Evolutionary conservation across 2,329 filamentous ascomycete species (phyloP).

Genomic region (Penicillium sp.): DNA sequence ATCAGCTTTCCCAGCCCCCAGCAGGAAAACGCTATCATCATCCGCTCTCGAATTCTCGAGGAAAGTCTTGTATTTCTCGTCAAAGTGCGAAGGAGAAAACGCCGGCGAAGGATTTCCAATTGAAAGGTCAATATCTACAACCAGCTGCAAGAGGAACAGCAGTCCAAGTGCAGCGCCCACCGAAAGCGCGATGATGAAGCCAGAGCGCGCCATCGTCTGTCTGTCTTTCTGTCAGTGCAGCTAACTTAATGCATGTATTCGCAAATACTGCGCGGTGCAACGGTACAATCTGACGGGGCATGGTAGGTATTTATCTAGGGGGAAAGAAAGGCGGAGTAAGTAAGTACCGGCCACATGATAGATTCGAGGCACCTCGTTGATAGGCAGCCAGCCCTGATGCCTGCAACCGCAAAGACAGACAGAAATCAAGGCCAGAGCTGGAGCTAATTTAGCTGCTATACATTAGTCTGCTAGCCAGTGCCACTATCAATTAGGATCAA

Average conservation of each 20-base stretch:
- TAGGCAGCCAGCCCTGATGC: background rate
- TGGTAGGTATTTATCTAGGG: background rate
- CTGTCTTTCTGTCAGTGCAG: background rate
- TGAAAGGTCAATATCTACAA: constrained; percentile 20
- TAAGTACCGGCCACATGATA: background rate
- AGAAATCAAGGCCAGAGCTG: background rate
- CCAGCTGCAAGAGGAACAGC: constrained; percentile 30
- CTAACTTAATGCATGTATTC: background rate
- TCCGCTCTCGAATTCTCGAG: constrained; percentile 1
- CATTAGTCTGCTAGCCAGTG: background rate
- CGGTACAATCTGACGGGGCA: background rate
- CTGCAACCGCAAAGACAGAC: background rate
- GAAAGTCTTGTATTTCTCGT: background rate
- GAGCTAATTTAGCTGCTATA: background rate
- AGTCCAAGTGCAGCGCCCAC: constrained; percentile 24
- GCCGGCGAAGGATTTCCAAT: constrained; percentile 3
- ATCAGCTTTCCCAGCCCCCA: constrained; percentile 68
- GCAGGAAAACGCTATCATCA: constrained; percentile 49
- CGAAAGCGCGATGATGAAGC: constrained; percentile 23
- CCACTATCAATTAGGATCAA: too few species aligned
- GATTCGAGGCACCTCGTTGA: background rate
- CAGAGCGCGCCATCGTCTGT: constrained; percentile 30
- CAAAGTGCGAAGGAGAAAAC: background rate
- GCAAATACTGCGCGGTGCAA: background rate
- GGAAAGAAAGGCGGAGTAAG: background rate